Percentiles rank a stretch among this genome's conserved stretches.
Evolutionary conservation across 2,329 filamentous ascomycete genomes (phyloP).

Genomic region (Ceratocystis variospora): DNA sequence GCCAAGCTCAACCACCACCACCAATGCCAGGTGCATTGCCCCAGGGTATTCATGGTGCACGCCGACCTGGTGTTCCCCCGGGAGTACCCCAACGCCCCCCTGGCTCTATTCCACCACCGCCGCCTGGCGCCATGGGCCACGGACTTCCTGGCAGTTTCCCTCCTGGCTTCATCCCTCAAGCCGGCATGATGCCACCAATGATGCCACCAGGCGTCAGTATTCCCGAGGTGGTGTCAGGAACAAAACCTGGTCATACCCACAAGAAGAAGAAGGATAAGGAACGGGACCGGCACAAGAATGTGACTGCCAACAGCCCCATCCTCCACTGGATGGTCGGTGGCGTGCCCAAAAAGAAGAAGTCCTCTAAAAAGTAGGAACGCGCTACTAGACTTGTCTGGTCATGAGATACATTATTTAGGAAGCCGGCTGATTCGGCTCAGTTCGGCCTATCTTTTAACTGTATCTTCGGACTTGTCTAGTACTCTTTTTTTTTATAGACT

Average conservation of each 20-base stretch:
- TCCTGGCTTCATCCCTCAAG: not conserved
- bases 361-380: slow-evolving; percentile 1
- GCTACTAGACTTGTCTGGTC: slow-evolving; percentile 6
- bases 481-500: not conserved
- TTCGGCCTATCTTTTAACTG: not conserved
- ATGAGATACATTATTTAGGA: not conserved
- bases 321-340: not conserved
- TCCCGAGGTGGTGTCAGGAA: not conserved
- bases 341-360: slow-evolving; percentile 8
- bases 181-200: not conserved
- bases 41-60: not conserved
- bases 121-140: not conserved
- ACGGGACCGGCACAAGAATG: not conserved
- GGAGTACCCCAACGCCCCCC: not conserved
- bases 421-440: not conserved
- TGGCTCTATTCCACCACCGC: slow-evolving; percentile 9
- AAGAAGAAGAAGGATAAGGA: slow-evolving; percentile 1
- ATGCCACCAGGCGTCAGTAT: not conserved
- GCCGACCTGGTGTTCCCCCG: not conserved
- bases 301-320: not conserved
- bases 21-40: not conserved
- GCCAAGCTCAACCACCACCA: not conserved
- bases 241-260: not conserved
- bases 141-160: not conserved
- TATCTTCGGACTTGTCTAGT: slow-evolving; percentile 5